Base-by-base conservation (phyloP, 2,329 filamentous ascomycete species). In the Tolypocladium amazonense region DNA sequence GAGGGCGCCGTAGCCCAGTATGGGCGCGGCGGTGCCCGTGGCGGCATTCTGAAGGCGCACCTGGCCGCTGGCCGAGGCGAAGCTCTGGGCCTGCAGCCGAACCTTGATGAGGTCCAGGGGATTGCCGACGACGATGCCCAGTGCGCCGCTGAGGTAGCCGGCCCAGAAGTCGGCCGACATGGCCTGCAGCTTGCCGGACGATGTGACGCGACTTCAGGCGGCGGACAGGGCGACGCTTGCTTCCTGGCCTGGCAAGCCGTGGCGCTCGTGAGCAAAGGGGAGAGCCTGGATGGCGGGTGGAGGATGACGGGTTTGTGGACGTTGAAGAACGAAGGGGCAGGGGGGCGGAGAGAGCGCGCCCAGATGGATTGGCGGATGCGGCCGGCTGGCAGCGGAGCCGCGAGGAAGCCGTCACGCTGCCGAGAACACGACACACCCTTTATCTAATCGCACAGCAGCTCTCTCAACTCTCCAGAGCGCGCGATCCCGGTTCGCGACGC, bases 161-260 rank as follows among this genome's bases (percentile, higher is more conserved):
- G 92, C 90, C 89, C 90, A 96, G 74, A 97, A 97, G 71, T 96
- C 92, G 66, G 90, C 85, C 57, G 89, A 90, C 89, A 94, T 93
- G 53, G n/a, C 58, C 23, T 33, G 27, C 47, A 6, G 47, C 47
- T 20, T 11, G 25, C 15, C 25, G 47, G 25, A 25, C 20, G 25
- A 50, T 9, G 12, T 14, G 23, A 20, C 3, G 9, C n/a, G n/a
- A n/a, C n/a, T n/a, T n/a, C n/a, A n/a, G n/a, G n/a, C n/a, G n/a
- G n/a, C n/a, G n/a, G n/a, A n/a, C n/a, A n/a, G n/a, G n/a, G n/a
- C n/a, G n/a, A n/a, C n/a, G n/a, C n/a, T n/a, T n/a, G n/a, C n/a
- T n/a, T n/a, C n/a, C n/a, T n/a, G n/a, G n/a, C n/a, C n/a, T n/a
- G n/a, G n/a, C n/a, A n/a, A n/a, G n/a, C n/a, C n/a, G n/a, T n/a